phyloP scores from a whole-genome alignment of 129 eudicot species.

The Tanacetum coccineum region DNA sequence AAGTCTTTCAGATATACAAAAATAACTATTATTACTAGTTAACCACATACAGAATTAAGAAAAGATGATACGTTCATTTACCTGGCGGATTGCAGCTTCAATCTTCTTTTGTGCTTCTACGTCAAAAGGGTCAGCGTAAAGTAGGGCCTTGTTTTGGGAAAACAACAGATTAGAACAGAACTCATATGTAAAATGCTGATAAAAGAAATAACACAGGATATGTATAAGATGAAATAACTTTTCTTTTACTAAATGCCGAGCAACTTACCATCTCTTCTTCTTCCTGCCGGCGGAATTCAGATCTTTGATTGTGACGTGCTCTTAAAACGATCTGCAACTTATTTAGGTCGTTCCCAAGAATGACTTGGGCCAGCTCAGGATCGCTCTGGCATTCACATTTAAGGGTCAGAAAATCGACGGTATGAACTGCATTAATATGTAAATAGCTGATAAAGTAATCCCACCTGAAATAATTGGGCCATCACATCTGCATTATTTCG shows the following conservation, averaged over 20 bases:
- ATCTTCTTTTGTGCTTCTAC: constrained; percentile 98
- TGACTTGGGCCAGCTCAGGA: constrained; percentile 89
- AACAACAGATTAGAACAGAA: constrained; percentile 14
- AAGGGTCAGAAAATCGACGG: constrained; percentile 24
- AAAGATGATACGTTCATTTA: no score
- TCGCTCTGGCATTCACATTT: constrained; percentile 54
- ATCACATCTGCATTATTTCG: constrained; percentile 72
- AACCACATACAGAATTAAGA: no score
- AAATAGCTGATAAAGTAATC: not conserved
- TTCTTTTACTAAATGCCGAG: not conserved
- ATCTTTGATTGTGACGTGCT: constrained; percentile 64
- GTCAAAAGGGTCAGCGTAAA: constrained; percentile 95
- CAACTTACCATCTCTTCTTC: constrained; percentile 71
- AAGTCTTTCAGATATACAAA: no score
- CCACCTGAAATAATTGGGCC: constrained; percentile 95
- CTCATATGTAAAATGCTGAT: constrained; percentile 7
- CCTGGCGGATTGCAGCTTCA: constrained; percentile 52
- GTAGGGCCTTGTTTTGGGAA: constrained; percentile 50
- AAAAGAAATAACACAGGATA: not conserved
- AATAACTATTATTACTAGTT: no score
- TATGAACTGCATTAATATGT: not conserved
- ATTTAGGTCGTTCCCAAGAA: constrained; percentile 83
- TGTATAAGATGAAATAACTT: not conserved
- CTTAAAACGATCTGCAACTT: constrained; percentile 69
- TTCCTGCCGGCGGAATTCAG: constrained; percentile 55